Conservation (phyloP, 2,329 filamentous ascomycete species). For the Chaetomiaceae sp. region DNA sequence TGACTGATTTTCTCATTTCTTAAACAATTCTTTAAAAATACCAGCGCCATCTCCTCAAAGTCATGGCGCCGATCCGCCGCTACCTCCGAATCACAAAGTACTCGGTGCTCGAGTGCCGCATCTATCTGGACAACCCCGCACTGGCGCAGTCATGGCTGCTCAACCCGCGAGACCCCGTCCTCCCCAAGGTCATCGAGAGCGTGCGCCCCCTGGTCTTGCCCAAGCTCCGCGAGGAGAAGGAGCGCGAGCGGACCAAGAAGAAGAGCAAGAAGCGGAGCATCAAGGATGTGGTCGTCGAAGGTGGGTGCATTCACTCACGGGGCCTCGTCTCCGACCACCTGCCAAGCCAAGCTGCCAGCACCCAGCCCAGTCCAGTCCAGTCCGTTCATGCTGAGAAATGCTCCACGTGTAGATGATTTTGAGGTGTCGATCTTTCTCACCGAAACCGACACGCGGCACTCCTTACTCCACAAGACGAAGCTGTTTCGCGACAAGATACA, state of each 20-base stretch:
- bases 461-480: constrained; percentile 81
- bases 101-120: constrained; percentile 92
- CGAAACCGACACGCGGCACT: constrained; percentile 78
- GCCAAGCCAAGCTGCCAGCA: background rate
- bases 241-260: constrained; percentile 57
- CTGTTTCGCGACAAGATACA: constrained; percentile 58
- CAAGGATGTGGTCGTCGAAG: constrained; percentile 81
- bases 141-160: constrained; percentile 81
- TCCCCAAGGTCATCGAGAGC: constrained; percentile 77
- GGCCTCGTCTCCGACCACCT: background rate
- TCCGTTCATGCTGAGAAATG: constrained; percentile 7
- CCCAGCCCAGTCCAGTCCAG: no score
- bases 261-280: constrained; percentile 70
- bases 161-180: constrained; percentile 66
- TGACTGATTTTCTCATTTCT: background rate
- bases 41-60: background rate
- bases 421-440: constrained; percentile 93
- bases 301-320: constrained; percentile 42
- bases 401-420: constrained; percentile 82
- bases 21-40: no score
- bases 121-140: constrained; percentile 89
- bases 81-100: constrained; percentile 90
- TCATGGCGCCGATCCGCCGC: constrained; percentile 81
- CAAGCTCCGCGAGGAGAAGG: constrained; percentile 83
- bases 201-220: constrained; percentile 83